A percentile compares a stretch with the other conserved stretches of the same genome.
These are phyloP conservation scores for Gymnopilus junonius DNA, from an alignment of 768 basidiomycete species.

Conservation along the genomic window DNA sequence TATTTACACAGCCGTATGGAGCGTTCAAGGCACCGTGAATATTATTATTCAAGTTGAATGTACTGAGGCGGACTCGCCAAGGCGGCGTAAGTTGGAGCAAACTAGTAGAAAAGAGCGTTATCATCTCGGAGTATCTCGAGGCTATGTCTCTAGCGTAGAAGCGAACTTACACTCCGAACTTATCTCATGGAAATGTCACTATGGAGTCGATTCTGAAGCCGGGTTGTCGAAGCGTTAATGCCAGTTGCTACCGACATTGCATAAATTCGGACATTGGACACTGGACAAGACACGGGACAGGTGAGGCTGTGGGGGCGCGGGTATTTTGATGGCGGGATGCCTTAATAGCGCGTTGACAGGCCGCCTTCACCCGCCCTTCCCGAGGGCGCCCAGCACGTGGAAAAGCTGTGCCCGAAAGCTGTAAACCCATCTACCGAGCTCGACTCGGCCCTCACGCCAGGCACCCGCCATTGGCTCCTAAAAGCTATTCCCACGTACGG, in stretches of 20 bases:
- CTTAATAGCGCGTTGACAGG: background rate
- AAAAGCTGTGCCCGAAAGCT: background rate
- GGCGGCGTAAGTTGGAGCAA: too few species aligned
- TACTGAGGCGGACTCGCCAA: too few species aligned
- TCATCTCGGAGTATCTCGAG: too few species aligned
- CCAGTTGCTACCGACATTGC: background rate
- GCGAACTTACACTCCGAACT: too few species aligned
- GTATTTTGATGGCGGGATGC: background rate
- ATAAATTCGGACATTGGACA: too few species aligned
- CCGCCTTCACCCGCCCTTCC: background rate
- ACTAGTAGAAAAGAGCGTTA: too few species aligned
- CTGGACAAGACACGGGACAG: background rate
- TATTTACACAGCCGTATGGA: too few species aligned
- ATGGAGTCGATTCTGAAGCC: background rate
- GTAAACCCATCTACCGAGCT: background rate
- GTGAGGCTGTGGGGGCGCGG: background rate
- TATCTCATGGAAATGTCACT: too few species aligned
- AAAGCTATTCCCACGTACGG: too few species aligned
- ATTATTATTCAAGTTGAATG: too few species aligned
- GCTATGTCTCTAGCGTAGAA: too few species aligned
- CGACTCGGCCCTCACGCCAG: background rate
- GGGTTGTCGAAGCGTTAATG: background rate
- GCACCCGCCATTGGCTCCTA: background rate
- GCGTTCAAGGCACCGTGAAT: too few species aligned
- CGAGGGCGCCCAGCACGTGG: background rate